Conservation (phyloP, 345 rosid genomes). For the thale cress (Arabidopsis thaliana) region TAIR10.1 NC_003071.7:10123001-10123500, state of each 20-base stretch:
- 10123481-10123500: conserved; percentile 24
- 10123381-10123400: conserved; percentile 3
- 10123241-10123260: no score
- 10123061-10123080: background rate
- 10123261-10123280: no score
- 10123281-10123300: no score
- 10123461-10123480: conserved; percentile 27
- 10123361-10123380: background rate
- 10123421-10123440: background rate
- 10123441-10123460: background rate
- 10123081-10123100: background rate
- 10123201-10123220: conserved; percentile 15
- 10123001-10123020: background rate
- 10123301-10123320: background rate
- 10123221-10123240: background rate
- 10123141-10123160: background rate
- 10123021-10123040: background rate
- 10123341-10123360: conserved; percentile 18
- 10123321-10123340: conserved; percentile 36
- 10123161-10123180: background rate
- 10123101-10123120: background rate
- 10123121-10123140: background rate
- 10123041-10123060: background rate
- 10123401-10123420: conserved; percentile 28
- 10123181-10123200: background rate